phyloP scores from a whole-genome alignment of 1,139 yeast genomes.

The Pichia sorboxylosa region DNA sequence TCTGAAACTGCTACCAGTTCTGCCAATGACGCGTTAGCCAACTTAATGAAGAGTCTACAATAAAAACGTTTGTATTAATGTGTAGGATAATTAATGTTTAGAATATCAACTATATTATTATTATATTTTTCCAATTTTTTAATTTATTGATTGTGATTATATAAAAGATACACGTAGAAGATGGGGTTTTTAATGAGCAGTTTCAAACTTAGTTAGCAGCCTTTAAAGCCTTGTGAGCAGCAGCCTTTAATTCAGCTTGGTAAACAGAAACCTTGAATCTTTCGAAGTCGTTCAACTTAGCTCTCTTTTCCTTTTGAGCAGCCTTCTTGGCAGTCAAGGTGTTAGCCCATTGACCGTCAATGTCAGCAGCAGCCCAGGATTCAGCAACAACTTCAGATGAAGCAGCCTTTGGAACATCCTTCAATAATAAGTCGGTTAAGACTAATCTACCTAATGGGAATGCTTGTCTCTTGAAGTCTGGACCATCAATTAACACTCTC shows the following conservation, averaged over 20 bases:
- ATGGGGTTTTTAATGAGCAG: too few species aligned
- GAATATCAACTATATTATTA: too few species aligned
- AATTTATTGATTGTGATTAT: too few species aligned
- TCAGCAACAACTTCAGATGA: slow-evolving; percentile 75
- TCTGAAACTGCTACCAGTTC: neutral
- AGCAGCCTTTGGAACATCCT: slow-evolving; percentile 87
- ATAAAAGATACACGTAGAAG: too few species aligned
- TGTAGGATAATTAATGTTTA: neutral
- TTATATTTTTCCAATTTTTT: neutral
- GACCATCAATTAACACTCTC: slow-evolving; percentile 97
- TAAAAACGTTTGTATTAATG: neutral
- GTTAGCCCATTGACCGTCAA: slow-evolving; percentile 84
- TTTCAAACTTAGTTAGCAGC: slow-evolving; percentile 54
- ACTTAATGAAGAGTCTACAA: neutral
- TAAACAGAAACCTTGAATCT: slow-evolving; percentile 98
- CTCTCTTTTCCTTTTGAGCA: slow-evolving; percentile 88
- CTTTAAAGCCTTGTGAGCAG: slow-evolving; percentile 85
- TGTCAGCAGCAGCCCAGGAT: slow-evolving; percentile 89
- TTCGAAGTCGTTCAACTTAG: slow-evolving; percentile 90
- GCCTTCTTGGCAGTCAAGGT: slow-evolving; percentile 97
- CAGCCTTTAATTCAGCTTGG: slow-evolving; percentile 93
- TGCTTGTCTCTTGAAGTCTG: slow-evolving; percentile 90
- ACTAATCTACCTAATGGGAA: slow-evolving; percentile 76
- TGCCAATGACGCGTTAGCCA: neutral
- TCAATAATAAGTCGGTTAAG: slow-evolving; percentile 83